Percentiles rank a stretch among this genome's conserved stretches.
Conservation (phyloP, 331 rosid species). For the Prunus yedoensis region DNA sequence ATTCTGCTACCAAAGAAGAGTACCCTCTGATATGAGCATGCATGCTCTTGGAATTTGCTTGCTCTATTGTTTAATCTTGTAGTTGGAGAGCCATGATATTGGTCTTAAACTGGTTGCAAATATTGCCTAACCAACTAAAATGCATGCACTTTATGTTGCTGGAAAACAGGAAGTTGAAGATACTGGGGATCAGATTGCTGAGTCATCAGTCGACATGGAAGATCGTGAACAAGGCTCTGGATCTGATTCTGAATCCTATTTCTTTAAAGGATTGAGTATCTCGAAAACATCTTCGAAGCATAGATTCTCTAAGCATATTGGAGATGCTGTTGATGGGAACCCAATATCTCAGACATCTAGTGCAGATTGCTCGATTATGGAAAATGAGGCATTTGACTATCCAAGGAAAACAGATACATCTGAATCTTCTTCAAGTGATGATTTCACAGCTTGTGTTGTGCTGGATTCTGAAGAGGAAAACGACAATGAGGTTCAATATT, state of each 20-base stretch:
- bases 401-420: conserved; percentile 25
- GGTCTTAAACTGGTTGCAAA: neutral
- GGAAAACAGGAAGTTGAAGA: conserved; percentile 57
- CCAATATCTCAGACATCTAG: conserved; percentile 16
- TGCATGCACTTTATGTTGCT: conserved; percentile 19
- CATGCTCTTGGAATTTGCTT: neutral
- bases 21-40: neutral
- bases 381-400: conserved; percentile 25
- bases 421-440: conserved; percentile 31
- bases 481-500: conserved; percentile 15
- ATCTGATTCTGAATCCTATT: conserved; percentile 29
- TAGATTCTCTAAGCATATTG: conserved; percentile 26
- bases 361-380: conserved; percentile 27
- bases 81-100: neutral
- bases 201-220: conserved; percentile 22
- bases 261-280: conserved; percentile 27
- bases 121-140: neutral
- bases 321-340: conserved; percentile 13
- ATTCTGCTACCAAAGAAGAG: neutral
- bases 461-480: conserved; percentile 53
- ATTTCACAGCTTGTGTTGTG: conserved; percentile 41
- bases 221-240: conserved; percentile 24
- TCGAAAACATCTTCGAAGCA: conserved; percentile 27
- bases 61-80: neutral
- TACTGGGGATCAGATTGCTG: conserved; percentile 26